Evolutionary conservation across 805 yeast genomes (phyloP).

Genomic region (Yarrowia porcina): DNA sequence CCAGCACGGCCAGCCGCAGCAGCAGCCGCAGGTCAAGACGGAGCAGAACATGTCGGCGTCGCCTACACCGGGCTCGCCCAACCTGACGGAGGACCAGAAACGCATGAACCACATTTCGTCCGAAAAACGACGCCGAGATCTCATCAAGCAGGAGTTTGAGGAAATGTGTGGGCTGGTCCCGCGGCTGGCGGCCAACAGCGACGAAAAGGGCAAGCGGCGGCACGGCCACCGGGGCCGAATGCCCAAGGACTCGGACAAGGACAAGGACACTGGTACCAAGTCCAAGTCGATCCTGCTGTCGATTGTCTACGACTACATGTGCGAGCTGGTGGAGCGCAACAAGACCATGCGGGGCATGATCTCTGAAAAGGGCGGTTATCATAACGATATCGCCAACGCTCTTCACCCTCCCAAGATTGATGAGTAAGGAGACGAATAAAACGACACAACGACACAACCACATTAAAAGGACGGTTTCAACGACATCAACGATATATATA

Average conservation of each 20-base stretch:
- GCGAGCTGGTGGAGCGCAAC: constrained; percentile 33
- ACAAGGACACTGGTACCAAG: constrained; percentile 24
- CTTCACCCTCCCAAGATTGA: constrained; percentile 18
- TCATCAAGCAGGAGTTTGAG: constrained; percentile 41
- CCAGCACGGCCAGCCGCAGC: constrained; percentile 24
- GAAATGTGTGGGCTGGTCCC: constrained; percentile 42
- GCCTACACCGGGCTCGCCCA: constrained; percentile 16
- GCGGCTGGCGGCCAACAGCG: constrained; percentile 27
- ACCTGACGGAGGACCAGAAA: constrained; percentile 39
- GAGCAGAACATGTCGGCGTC: constrained; percentile 5
- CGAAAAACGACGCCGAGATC: constrained; percentile 43
- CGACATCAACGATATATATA: not conserved
- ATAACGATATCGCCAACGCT: constrained; percentile 27
- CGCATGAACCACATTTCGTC: constrained; percentile 42
- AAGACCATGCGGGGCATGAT: constrained; percentile 32
- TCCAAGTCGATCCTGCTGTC: constrained; percentile 35
- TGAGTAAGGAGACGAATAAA: not conserved
- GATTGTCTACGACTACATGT: constrained; percentile 33
- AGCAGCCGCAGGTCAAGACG: constrained; percentile 43
- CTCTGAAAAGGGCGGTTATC: constrained; percentile 29
- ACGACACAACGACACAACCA: not conserved
- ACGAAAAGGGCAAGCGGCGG: constrained; percentile 22
- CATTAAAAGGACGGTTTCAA: not conserved
- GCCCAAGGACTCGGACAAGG: constrained; percentile 29
- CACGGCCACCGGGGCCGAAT: constrained; percentile 23